A percentile compares a stretch with the other conserved stretches of the same genome.
These are phyloP conservation scores for Heritiera fomes DNA, from an alignment of 345 rosid species.

Conservation along the genomic window DNA sequence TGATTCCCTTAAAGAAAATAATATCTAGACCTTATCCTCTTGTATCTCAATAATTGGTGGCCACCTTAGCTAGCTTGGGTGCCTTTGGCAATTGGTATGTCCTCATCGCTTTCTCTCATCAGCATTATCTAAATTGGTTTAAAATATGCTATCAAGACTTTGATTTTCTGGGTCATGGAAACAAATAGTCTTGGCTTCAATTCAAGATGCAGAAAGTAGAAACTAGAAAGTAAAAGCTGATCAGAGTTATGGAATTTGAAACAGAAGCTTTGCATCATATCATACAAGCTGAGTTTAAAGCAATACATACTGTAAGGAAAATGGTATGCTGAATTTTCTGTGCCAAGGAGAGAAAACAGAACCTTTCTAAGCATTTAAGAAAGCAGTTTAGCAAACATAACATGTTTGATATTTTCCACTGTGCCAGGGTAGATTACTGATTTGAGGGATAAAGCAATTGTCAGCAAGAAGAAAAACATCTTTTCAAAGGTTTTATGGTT, in stretches of 20 bases:
- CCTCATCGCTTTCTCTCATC: not conserved
- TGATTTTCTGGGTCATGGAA: too few species aligned
- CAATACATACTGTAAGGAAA: not conserved
- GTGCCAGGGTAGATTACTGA: not conserved
- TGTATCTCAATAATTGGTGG: not conserved
- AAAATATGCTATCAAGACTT: too few species aligned
- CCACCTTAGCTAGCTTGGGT: not conserved
- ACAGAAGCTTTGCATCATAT: too few species aligned
- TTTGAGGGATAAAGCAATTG: not conserved
- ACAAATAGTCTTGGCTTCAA: too few species aligned
- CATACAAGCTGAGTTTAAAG: not conserved
- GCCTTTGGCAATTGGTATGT: not conserved
- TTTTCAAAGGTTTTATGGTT: not conserved
- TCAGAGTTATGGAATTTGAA: too few species aligned
- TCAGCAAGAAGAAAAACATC: not conserved
- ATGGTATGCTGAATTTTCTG: not conserved
- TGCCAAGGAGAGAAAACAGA: too few species aligned
- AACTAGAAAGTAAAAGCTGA: not conserved
- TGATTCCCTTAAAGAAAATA: too few species aligned
- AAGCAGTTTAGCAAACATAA: not conserved
- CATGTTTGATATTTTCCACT: not conserved
- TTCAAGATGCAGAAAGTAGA: too few species aligned
- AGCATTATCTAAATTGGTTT: too few species aligned
- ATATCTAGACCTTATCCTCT: not conserved
- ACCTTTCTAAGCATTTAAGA: not conserved